Base-by-base conservation (phyloP, 2,329 filamentous ascomycete species). In the Cladosporium sp. region DNA sequence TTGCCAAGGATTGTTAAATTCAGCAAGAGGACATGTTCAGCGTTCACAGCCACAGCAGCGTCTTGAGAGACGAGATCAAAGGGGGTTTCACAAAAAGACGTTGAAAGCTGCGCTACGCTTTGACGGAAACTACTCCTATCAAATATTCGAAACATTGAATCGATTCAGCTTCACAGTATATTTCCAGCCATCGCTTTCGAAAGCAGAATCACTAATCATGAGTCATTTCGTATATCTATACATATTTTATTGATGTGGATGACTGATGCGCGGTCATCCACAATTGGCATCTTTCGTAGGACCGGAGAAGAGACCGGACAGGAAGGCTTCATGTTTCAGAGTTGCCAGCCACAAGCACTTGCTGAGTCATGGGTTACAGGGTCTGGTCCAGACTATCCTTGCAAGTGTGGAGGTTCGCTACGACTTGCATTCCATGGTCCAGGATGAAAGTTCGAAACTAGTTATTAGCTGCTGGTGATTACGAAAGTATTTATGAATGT, bases 311-410 rank as follows among this genome's bases (percentile, higher is more conserved):
- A 28, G 12, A 52, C 24, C 24, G 49, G 24, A 52, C 11, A 28
- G 15, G 18, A n/a, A 32, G n/a, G 18, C 52, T 55, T 55, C 52
- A 55, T 21, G 52, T 55, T 55, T 55, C 52, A 55, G 51, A 54
- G 18, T 30, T 21, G 18, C 21, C 15, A 30, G 18, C 52, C 18
- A 30, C 32, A 14, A 34, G 52, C 52, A 14, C 30, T 55, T 30
- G 32, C 52, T 21, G 52, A 55, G 52, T 55, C 52, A 55, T 55
- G 52, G 8, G 18, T 10, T 10, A 1, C 8, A 21, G 41, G 41
- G 41, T 47, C 41, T 47, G n/a, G 41, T 47, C 41, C 24, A 21
- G 18, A n/a, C 32, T 12, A 55, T 55, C 52, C 52, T 55, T 55
- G 52, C 18, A 55, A 34, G 52, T 55, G 26, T 47, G 41, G n/a